Evolutionary conservation across 2,329 filamentous ascomycete species (phyloP), one percentile per base, ranked within the genome.

Genomic region (Chrysoporthe cubensis): DNA sequence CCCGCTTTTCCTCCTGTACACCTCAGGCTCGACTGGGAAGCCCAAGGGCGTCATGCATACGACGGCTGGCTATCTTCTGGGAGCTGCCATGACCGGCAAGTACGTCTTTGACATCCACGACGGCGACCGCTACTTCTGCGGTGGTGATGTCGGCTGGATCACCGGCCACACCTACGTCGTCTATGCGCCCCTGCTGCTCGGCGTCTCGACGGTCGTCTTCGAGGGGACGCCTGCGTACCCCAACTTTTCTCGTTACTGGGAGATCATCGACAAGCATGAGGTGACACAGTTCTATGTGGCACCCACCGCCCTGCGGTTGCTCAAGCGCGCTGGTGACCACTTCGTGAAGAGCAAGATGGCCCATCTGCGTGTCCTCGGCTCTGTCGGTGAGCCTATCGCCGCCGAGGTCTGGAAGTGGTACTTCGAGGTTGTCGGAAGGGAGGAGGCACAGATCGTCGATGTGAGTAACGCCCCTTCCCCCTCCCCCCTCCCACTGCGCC

Each of bases 321-420:
- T 99, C 75, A 99, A 99, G 88, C 93, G 96, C 73, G 96, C 96
- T 42, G 96, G 96, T 69, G 90, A 98, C 78, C 88, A 98, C 77
- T 93, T 96, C 77, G 93, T 98, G 75, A 92, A 93, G 82, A 89
- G 91, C 76, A 84, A 93, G 77, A 96, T 99, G 92, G 91, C 92
- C 81, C 88, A 93, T 75, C 87, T 99, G 71, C 88, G 96, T 77
- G 91, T 98, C 6, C 85, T 99, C 26, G 96, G 95, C 69, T 97
- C 95, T 21, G 96, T 99, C 68, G 96, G 96, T 73, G 96, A 99
- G 83, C 96, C 96, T 50, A 99, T 99, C 75, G 95, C 96, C 21
- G 93, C 95, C 32, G 96, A 99, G 80, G 92, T 99, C 69, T 99
- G 96, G 96, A 98, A 98, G 83, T 99, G 96, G 96, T 99, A 98